Conservation (phyloP, 1,139 yeast genomes). For the Debaryomyces sp. region DNA sequence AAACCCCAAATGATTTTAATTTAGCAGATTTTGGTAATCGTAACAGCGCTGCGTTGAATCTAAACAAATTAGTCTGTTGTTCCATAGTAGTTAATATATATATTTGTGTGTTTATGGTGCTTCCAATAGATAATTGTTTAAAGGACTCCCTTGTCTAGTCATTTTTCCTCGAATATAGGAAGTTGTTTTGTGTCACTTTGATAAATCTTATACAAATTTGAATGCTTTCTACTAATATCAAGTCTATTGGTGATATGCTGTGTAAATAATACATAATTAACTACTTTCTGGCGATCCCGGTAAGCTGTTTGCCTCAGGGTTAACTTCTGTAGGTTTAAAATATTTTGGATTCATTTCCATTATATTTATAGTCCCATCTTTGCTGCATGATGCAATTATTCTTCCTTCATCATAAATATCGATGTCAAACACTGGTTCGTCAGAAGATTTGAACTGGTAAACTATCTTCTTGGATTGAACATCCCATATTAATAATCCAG, state of each 20-base stretch:
- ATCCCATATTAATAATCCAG: slow-evolving; percentile 72
- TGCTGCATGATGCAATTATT: slow-evolving; percentile 41
- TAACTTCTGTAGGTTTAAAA: slow-evolving; percentile 1
- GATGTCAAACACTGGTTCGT: slow-evolving; percentile 51
- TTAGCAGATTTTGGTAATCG: slow-evolving; percentile 69
- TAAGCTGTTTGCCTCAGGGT: not conserved
- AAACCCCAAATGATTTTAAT: slow-evolving; percentile 74
- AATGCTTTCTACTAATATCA: not conserved
- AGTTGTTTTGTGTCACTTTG: not conserved
- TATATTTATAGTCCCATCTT: slow-evolving; percentile 28
- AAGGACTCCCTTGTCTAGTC: not conserved
- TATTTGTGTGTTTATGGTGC: not conserved
- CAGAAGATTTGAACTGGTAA: slow-evolving; percentile 30
- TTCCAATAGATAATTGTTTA: not conserved
- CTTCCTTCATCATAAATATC: slow-evolving; percentile 41
- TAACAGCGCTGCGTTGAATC: slow-evolving; percentile 51
- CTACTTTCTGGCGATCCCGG: slow-evolving; percentile 1
- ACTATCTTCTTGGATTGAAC: slow-evolving; percentile 65
- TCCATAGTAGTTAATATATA: slow-evolving; percentile 28
- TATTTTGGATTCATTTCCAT: slow-evolving; percentile 24
- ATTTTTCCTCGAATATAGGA: not conserved
- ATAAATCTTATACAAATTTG: not conserved
- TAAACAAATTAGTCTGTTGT: slow-evolving; percentile 43
- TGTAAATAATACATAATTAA: not conserved
- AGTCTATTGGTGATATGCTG: not conserved